Percentiles rank a stretch among this genome's conserved stretches.
phyloP scores from a whole-genome alignment of 2,329 filamentous ascomycete genomes.

The Dactylellina haptotyla region DNA sequence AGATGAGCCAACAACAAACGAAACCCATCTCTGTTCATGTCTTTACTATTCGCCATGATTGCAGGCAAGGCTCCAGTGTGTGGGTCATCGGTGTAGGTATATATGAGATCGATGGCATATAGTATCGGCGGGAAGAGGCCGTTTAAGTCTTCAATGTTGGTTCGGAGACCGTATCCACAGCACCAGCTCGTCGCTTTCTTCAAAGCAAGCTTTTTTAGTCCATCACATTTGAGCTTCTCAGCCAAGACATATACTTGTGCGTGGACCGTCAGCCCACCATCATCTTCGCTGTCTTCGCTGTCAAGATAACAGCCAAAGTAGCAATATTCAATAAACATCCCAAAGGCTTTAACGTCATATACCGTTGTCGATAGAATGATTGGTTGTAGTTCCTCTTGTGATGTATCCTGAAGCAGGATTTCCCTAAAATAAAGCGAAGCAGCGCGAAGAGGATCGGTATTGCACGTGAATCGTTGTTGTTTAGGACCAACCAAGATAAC shows the following conservation, averaged over 20 bases:
- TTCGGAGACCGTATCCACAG: neutral
- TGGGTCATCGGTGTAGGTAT: neutral
- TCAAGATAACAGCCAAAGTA: constrained; percentile 7
- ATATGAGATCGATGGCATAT: neutral
- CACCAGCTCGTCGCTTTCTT: constrained; percentile 9
- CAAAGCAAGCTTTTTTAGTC: neutral
- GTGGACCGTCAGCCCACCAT: neutral
- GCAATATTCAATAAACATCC: constrained; percentile 21
- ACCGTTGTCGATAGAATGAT: neutral
- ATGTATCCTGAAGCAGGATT: neutral
- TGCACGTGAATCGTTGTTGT: neutral
- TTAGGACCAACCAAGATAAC: neutral
- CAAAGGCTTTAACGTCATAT: constrained; percentile 1
- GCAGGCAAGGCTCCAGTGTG: neutral
- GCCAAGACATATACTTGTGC: constrained; percentile 12
- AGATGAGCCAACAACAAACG: constrained; percentile 8
- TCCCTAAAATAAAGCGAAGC: constrained; percentile 9
- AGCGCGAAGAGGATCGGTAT: constrained; percentile 1
- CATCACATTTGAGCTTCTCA: neutral
- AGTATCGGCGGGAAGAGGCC: constrained; percentile 10
- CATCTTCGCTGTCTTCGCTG: neutral
- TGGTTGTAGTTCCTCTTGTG: neutral
- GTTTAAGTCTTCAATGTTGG: neutral
- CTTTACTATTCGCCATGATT: neutral
- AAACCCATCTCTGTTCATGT: constrained; percentile 7